These are phyloP conservation scores for Rhizopogon rudus DNA, from an alignment of 768 basidiomycete genomes.

Conservation along the genomic window DNA sequence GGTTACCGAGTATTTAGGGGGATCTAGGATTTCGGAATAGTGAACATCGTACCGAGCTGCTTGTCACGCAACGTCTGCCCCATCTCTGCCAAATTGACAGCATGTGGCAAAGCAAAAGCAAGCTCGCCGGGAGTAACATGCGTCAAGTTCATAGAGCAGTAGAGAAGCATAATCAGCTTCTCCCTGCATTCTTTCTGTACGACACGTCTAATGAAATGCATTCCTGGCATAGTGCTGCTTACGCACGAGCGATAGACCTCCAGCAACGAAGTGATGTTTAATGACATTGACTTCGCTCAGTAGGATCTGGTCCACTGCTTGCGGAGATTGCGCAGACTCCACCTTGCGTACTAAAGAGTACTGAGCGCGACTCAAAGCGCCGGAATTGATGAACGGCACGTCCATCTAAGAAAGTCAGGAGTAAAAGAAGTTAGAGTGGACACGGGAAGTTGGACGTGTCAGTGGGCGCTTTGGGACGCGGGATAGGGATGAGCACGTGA, in stretches of 20 bases:
- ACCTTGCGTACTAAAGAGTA: constrained; percentile 72
- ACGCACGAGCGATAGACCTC: constrained; percentile 49
- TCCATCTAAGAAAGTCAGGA: constrained; percentile 42
- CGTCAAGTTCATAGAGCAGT: constrained; percentile 54
- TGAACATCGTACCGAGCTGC: constrained; percentile 48
- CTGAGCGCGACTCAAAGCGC: constrained; percentile 70
- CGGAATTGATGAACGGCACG: constrained; percentile 75
- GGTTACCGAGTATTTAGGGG: constrained; percentile 1
- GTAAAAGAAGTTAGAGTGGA: not conserved
- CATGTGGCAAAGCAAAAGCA: constrained; percentile 71
- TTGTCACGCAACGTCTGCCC: constrained; percentile 58
- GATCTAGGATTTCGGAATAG: not conserved
- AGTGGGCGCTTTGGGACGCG: constrained; percentile 11
- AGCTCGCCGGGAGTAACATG: constrained; percentile 41
- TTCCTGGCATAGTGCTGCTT: constrained; percentile 1
- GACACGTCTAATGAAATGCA: constrained; percentile 4
- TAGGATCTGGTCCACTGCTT: constrained; percentile 58
- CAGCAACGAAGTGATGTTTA: constrained; percentile 43
- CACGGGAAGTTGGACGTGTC: constrained; percentile 6
- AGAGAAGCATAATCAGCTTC: constrained; percentile 61
- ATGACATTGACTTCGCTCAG: constrained; percentile 53
- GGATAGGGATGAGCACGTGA: constrained; percentile 1
- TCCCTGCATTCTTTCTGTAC: constrained; percentile 61
- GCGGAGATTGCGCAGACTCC: constrained; percentile 53
- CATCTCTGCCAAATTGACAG: constrained; percentile 71